Base-by-base conservation (phyloP, 1,284 basidiomycete species). In the Trichosporon sp. region DNA sequence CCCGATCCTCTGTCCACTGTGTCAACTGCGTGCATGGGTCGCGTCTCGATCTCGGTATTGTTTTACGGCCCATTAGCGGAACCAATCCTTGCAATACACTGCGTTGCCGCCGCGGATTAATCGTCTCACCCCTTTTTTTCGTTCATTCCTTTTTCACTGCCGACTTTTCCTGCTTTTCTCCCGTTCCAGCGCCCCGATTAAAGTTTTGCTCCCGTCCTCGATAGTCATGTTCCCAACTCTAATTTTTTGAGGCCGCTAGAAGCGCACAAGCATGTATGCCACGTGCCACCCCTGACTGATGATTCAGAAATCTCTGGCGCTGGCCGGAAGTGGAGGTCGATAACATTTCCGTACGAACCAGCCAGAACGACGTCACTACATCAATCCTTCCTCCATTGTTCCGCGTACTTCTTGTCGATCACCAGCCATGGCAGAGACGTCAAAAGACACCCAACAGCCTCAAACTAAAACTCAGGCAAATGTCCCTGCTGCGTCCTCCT, bases 41-140 rank as follows among this genome's bases (percentile, higher is more conserved):
- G 43, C 16, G 16, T 46, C 43, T 46, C 43, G 43, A 46, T 46
- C 43, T 46, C 43, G 4, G 4, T 46, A n/a, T 46, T 46, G 43
- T 46, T 46, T 46, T 46, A 46, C 43, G 14, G 51, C 59, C 32
- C 1, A 63, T 63, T 63, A 63, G 59, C 59, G 59, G 59, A 35
- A 63, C 32, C 59, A 63, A 63, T 63, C 59, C 16, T 21, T 5
- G 31, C 16, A 32, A 35, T 63, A 37, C 14, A 8, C 59, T 2
- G 14, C 35, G 32, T 32, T 11, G 59, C 32, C 59, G 16, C 14
- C 32, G 59, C 59, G 59, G 59, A 63, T 63, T 63, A 63, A 63
- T 63, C 31, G 59, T 63, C 59, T 35, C 59, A 63, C 37, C 59
- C 59, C 59, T 32, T 63, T 63, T 63, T 63, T 63, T 35, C 59